Conservation (phyloP, 805 yeast genomes). For the Ogataea parapolymorpha region DNA sequence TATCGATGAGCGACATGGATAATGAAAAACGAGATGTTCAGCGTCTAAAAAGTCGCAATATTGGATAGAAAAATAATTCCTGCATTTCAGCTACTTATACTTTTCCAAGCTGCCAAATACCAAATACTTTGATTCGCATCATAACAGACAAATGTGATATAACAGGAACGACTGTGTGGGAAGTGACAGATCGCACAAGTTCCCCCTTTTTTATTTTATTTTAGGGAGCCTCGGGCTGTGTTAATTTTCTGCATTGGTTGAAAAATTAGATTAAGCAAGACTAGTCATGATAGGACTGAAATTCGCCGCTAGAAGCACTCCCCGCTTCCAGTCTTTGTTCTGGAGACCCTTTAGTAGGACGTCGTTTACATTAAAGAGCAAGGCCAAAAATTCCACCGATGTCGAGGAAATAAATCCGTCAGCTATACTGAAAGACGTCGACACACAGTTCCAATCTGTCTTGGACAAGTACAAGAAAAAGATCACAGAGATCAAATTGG, state of each 20-base stretch:
- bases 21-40: not conserved
- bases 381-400: slow-evolving; percentile 12
- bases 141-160: slow-evolving; percentile 3
- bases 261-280: not conserved
- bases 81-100: not conserved
- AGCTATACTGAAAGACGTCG: slow-evolving; percentile 37
- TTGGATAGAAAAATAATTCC: not conserved
- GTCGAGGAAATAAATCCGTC: slow-evolving; percentile 26
- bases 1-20: slow-evolving; percentile 7
- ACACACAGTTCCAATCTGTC: slow-evolving; percentile 43
- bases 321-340: not conserved
- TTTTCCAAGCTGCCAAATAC: not conserved
- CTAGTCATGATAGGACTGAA: slow-evolving; percentile 5
- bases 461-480: slow-evolving; percentile 52
- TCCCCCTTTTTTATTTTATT: slow-evolving; percentile 1
- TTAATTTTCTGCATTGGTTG: not conserved
- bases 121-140: slow-evolving; percentile 1
- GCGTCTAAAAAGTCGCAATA: not conserved
- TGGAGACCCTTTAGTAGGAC: not conserved
- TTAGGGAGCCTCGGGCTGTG: slow-evolving; percentile 4
- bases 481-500: slow-evolving; percentile 63
- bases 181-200: slow-evolving; percentile 4
- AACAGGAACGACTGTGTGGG: not conserved
- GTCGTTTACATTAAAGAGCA: slow-evolving; percentile 5
- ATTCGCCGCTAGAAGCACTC: not conserved